Evolutionary conservation across 2,329 filamentous ascomycete genomes (phyloP), one percentile per base, ranked within the genome.

Genomic region (Ophiocordyceps robertsii): DNA sequence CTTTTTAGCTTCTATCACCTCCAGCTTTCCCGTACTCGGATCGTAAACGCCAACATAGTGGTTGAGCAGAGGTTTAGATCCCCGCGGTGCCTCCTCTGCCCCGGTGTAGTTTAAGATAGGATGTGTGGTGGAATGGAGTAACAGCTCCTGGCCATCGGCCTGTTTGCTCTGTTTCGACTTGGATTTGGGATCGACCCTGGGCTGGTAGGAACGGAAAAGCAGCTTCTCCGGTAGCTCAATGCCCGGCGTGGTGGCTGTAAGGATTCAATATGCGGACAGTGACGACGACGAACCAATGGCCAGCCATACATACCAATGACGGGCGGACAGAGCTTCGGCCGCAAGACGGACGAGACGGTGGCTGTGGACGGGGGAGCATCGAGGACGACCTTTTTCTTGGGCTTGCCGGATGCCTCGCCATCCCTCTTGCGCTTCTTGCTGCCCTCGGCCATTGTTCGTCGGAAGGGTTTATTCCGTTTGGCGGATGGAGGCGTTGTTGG

Each of bases 21-120:
- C 66, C 37, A 83, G 57, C 49, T 73, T 65, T 17, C 74, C 74
- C 0, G 73, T 77, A 30, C 66, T 61, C 0, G 76, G 73, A 50
- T 84, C 77, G 47, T 74, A 81, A 6, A 83, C 63, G 14, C 77
- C 80, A 27, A 84, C 60, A 53, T 78, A 84, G 57, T 83, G 77
- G 42, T 76, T 80, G 38, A 80, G 48, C 4, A 72, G 47, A 29
- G 58, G 56, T 31, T 58, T 56, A 6, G 51, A 46, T 3, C 55
- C 59, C 21, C 53, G 47, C 2, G 51, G 29, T 3, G 54, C 54
- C 36, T 64, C 64, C 53, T 80, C 74, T 44, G 70, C 68, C 27
- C 66, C 76, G 6, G 68, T 77, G 51, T 79, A 81, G 52, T 80
- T 72, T 33, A 82, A 56, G 35, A 67, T 75, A 29, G 61, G 67